A percentile compares a stretch with the other conserved stretches of the same genome.
Conservation (phyloP, 202 grass and related monocot genomes). For the Zoysia matrella region DNA sequence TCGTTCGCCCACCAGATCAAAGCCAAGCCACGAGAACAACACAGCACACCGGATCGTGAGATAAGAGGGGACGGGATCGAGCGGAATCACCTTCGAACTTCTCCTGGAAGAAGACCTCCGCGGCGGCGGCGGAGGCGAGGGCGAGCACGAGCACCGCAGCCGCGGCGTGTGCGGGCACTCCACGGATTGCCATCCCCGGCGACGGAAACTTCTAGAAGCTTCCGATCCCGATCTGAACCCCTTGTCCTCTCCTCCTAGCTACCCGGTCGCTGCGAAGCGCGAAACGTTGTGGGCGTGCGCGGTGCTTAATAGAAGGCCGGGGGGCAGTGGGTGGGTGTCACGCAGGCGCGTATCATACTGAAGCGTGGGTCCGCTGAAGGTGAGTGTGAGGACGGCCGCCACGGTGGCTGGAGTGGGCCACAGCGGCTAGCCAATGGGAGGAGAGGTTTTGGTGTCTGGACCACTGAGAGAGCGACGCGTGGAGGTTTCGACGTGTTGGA, state of each 20-base stretch:
- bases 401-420: constrained; percentile 4
- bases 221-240: constrained; percentile 18
- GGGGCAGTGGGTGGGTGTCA: neutral
- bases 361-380: neutral
- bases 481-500: too few species aligned
- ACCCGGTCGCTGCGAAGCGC: constrained; percentile 3
- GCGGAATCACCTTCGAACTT: constrained; percentile 73
- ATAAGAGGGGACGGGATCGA: neutral
- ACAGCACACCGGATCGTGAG: neutral
- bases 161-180: constrained; percentile 30
- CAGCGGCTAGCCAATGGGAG: constrained; percentile 4
- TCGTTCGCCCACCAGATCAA: constrained; percentile 11
- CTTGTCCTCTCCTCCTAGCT: neutral
- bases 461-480: constrained; percentile 1
- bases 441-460: fast-evolving
- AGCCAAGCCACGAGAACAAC: neutral
- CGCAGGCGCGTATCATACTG: too few species aligned
- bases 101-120: constrained; percentile 86
- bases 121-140: constrained; percentile 45
- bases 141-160: constrained; percentile 58
- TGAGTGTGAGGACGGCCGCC: constrained; percentile 3
- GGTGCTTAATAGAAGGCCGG: constrained; percentile 21
- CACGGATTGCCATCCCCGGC: constrained; percentile 61
- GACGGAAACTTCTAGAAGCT: constrained; percentile 30
- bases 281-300: neutral